Conservation (phyloP, 257 asterid genomes). For the Rauvolfia tetraphylla region DNA sequence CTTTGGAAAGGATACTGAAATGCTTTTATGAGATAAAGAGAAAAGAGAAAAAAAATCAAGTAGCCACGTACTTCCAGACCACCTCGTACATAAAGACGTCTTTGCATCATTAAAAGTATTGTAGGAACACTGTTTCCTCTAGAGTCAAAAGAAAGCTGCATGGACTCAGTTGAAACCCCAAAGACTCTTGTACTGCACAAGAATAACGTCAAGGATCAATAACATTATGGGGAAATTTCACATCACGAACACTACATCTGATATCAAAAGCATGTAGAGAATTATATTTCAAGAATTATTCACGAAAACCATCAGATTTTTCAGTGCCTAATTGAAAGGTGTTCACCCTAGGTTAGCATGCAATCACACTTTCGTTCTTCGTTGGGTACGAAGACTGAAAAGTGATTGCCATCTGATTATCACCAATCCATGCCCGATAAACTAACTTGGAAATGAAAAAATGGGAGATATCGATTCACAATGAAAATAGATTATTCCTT, state of each 20-base stretch:
- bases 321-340: neutral
- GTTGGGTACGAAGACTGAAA: neutral
- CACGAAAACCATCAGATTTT: neutral
- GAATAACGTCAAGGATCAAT: constrained; percentile 1
- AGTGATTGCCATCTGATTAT: neutral
- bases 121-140: constrained; percentile 86
- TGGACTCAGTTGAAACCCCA: constrained; percentile 86
- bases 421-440: neutral
- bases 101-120: constrained; percentile 79
- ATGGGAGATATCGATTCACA: neutral
- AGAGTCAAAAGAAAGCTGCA: constrained; percentile 83
- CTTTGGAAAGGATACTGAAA: neutral
- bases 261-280: neutral
- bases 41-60: neutral
- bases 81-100: constrained; percentile 62
- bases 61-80: constrained; percentile 60
- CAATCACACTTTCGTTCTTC: neutral
- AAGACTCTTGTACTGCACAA: constrained; percentile 62
- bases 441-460: neutral
- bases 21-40: neutral
- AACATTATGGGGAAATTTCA: neutral
- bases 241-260: neutral
- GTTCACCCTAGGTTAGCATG: no score
- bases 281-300: neutral
- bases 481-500: neutral